These are phyloP conservation scores for Puccinia hordei DNA, from an alignment of 1,284 basidiomycete species.

Conservation along the genomic window DNA sequence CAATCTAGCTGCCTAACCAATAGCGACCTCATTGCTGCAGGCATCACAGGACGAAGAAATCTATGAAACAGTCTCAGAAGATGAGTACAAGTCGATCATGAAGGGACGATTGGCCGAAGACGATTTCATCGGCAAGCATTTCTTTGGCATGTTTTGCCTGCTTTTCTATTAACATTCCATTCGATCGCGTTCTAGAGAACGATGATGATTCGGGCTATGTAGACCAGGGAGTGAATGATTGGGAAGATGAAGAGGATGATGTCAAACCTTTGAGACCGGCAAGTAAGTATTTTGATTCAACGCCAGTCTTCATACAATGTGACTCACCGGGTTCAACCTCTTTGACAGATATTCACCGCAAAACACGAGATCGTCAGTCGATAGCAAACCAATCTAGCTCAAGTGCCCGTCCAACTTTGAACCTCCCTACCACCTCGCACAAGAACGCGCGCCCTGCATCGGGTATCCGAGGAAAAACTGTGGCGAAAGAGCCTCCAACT, in stretches of 20 bases:
- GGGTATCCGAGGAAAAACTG: neutral
- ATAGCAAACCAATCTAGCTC: slow-evolving; percentile 3
- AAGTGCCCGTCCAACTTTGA: neutral
- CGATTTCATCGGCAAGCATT: slow-evolving; percentile 73
- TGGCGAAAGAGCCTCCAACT: slow-evolving; percentile 7
- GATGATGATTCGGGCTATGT: slow-evolving; percentile 90
- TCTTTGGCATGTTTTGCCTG: neutral
- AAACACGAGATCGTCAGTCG: slow-evolving; percentile 28
- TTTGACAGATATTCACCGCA: neutral
- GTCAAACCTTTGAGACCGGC: neutral
- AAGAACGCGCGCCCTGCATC: slow-evolving; percentile 10
- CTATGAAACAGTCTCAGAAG: slow-evolving; percentile 91
- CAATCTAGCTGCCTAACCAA: neutral
- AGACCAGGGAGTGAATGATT: slow-evolving; percentile 95
- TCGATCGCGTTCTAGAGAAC: slow-evolving; percentile 64
- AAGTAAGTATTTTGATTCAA: neutral
- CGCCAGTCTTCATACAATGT: neutral
- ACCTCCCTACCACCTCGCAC: neutral
- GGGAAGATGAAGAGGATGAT: slow-evolving; percentile 61
- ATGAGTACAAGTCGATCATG: slow-evolving; percentile 84
- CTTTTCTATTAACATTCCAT: neutral
- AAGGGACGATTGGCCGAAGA: slow-evolving; percentile 80
- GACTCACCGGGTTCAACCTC: neutral
- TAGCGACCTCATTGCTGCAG: slow-evolving; percentile 51
- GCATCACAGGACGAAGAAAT: slow-evolving; percentile 70